Evolutionary conservation across 768 basidiomycete genomes (phyloP).

Genomic region (Tremella fuciformis): DNA sequence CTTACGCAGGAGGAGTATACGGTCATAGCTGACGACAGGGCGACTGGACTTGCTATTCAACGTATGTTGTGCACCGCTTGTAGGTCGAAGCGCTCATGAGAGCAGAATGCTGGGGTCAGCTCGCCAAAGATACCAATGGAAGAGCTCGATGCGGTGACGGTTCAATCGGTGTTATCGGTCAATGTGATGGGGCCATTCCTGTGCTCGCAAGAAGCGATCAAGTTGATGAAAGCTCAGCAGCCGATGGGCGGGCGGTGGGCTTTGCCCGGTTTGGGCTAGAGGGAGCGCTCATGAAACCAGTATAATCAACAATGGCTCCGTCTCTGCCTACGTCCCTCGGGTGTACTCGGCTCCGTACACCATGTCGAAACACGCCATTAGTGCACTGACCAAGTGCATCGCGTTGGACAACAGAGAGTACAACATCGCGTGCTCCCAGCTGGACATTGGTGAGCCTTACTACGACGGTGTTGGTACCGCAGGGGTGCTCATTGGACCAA

Average conservation of each 20-base stretch:
- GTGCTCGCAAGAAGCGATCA: constrained; percentile 71
- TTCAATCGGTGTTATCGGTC: constrained; percentile 58
- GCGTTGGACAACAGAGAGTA: constrained; percentile 71
- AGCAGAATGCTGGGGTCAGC: constrained; percentile 69
- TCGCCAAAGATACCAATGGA: constrained; percentile 58
- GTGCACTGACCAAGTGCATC: constrained; percentile 70
- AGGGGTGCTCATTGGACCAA: neutral
- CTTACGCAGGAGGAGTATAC: too few relatives aligned
- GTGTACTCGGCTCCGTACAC: constrained; percentile 59
- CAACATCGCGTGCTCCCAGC: constrained; percentile 71
- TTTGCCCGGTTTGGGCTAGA: neutral
- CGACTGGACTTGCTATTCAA: constrained; percentile 69
- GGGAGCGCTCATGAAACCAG: constrained; percentile 47
- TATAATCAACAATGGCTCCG: constrained; percentile 74
- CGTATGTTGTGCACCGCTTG: constrained; percentile 52
- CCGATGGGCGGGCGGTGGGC: constrained; percentile 62
- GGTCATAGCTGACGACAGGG: constrained; percentile 24
- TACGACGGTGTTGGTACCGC: neutral
- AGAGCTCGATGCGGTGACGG: constrained; percentile 56
- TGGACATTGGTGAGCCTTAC: constrained; percentile 65
- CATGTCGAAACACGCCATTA: constrained; percentile 72
- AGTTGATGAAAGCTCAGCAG: constrained; percentile 65
- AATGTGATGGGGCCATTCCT: constrained; percentile 73
- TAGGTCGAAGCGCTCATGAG: too few relatives aligned
- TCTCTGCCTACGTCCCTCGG: constrained; percentile 41